Evolutionary conservation across 352 stramenopile species (phyloP).

Genomic region (Phytopythium aichiense): DNA sequence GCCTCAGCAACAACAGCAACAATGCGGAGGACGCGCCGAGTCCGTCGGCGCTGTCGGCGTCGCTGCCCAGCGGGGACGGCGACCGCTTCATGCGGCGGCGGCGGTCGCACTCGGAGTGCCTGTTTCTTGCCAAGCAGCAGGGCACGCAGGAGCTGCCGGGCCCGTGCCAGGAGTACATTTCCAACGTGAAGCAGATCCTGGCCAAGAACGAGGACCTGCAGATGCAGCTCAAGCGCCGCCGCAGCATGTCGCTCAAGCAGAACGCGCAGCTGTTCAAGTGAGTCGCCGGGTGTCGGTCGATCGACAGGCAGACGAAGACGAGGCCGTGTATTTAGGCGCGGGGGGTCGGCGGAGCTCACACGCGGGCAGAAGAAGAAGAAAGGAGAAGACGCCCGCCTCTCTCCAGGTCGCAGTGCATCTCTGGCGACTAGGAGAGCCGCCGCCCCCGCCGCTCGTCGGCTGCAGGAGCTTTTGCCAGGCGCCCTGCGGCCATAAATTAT

Average conservation of each 20-base stretch:
- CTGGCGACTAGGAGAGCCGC: neutral
- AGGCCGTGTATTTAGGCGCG: slow-evolving; percentile 6
- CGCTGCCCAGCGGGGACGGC: slow-evolving; percentile 26
- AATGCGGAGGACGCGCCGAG: neutral
- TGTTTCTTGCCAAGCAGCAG: slow-evolving; percentile 64
- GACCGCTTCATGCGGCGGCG: slow-evolving; percentile 38
- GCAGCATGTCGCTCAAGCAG: slow-evolving; percentile 61
- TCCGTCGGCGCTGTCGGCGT: slow-evolving; percentile 18
- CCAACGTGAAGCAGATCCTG: slow-evolving; percentile 80
- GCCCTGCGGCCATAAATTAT: slow-evolving; percentile 4
- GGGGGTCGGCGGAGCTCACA: neutral
- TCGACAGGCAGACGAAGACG: neutral
- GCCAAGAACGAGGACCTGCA: slow-evolving; percentile 48
- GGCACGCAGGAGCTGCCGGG: slow-evolving; percentile 50
- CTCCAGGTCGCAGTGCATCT: slow-evolving; percentile 1
- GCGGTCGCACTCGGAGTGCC: slow-evolving; percentile 76
- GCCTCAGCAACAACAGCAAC: neutral
- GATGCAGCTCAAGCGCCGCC: slow-evolving; percentile 43
- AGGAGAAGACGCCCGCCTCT: neutral
- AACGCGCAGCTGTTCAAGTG: slow-evolving; percentile 42
- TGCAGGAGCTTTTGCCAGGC: neutral
- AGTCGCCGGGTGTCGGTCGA: neutral
- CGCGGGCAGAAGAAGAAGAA: too few species aligned
- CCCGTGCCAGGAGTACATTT: slow-evolving; percentile 83
- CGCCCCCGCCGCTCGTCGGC: neutral